Percentiles rank a stretch among this genome's conserved stretches.
These are phyloP conservation scores for Boletus reticuloceps DNA, from an alignment of 768 basidiomycete species.

Conservation along the genomic window DNA sequence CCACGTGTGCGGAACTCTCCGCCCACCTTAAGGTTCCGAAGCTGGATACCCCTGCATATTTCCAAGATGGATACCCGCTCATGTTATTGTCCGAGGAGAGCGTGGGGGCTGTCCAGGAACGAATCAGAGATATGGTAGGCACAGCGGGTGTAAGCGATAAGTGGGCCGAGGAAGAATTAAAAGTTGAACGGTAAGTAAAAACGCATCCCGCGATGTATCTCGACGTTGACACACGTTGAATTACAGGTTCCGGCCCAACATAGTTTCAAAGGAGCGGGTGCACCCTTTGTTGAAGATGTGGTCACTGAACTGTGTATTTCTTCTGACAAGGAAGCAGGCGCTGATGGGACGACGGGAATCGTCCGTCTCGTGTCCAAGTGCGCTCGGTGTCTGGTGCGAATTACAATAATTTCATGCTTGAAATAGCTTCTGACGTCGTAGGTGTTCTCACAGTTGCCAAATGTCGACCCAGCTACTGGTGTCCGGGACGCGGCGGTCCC, in stretches of 20 bases:
- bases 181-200: conserved; percentile 55
- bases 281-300: conserved; percentile 69
- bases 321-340: conserved; percentile 24
- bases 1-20: conserved; percentile 47
- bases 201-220: neutral
- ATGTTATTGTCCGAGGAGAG: conserved; percentile 68
- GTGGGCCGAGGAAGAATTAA: conserved; percentile 51
- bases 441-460: conserved; percentile 55
- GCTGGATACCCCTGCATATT: conserved; percentile 54
- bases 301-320: conserved; percentile 63
- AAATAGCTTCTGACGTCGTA: conserved; percentile 8
- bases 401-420: neutral
- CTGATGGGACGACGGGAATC: conserved; percentile 13
- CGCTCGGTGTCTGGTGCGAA: conserved; percentile 65
- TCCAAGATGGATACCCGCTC: conserved; percentile 73
- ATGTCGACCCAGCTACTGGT: conserved; percentile 65
- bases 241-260: conserved; percentile 72
- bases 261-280: conserved; percentile 63
- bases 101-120: conserved; percentile 48
- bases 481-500: conserved; percentile 70
- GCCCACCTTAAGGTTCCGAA: conserved; percentile 52
- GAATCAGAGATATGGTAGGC: conserved; percentile 46
- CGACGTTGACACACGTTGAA: neutral
- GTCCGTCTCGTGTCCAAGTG: conserved; percentile 68
- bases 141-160: conserved; percentile 46